Conservation (phyloP, 768 basidiomycete genomes). For the Termitomyces sp. region DNA sequence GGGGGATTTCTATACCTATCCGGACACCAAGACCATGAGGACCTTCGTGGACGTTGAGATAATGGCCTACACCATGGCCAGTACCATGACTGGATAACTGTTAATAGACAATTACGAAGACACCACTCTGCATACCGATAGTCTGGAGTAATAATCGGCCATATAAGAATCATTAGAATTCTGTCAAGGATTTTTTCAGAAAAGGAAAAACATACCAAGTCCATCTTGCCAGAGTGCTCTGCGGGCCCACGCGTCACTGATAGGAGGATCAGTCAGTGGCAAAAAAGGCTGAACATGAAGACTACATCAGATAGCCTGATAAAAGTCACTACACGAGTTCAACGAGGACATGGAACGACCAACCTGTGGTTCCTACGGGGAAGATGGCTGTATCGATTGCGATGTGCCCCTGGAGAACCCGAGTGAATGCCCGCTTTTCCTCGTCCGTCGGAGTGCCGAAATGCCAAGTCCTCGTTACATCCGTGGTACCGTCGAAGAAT, state of each 20-base stretch:
- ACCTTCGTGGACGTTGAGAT: constrained; percentile 92
- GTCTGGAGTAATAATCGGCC: constrained; percentile 28
- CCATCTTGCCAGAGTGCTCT: constrained; percentile 82
- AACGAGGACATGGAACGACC: constrained; percentile 9
- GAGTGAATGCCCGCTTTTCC: constrained; percentile 84
- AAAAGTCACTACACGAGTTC: neutral
- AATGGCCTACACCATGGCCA: constrained; percentile 93
- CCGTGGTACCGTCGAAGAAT: constrained; percentile 83
- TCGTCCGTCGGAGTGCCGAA: constrained; percentile 82
- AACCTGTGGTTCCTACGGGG: constrained; percentile 75
- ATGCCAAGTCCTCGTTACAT: constrained; percentile 90
- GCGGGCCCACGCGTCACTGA: constrained; percentile 77
- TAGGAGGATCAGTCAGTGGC: neutral
- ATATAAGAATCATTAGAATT: no score
- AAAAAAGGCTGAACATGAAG: neutral
- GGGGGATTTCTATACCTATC: constrained; percentile 29
- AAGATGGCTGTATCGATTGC: constrained; percentile 83
- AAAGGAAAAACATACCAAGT: constrained; percentile 44
- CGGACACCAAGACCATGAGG: constrained; percentile 61
- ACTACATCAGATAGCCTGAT: constrained; percentile 51
- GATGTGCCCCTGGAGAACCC: constrained; percentile 89
- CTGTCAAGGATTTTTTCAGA: constrained; percentile 1
- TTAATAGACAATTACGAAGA: neutral
- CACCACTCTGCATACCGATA: constrained; percentile 37
- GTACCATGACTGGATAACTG: constrained; percentile 67